A percentile compares a stretch with the other conserved stretches of the same genome.
phyloP scores from a whole-genome alignment of 2,329 filamentous ascomycete genomes.

The Sclerotinia trifoliorum region DNA sequence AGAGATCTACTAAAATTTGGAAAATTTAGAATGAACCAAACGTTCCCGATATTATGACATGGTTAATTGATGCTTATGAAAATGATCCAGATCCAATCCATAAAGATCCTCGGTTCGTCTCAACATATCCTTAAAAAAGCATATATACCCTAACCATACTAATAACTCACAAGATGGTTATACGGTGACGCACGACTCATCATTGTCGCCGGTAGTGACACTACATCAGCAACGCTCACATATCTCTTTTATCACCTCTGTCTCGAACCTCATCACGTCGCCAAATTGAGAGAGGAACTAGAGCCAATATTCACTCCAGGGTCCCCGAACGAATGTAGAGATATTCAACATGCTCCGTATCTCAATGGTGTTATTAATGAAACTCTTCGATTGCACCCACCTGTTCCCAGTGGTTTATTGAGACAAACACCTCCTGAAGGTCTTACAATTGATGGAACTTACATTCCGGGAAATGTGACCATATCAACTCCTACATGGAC shows the following conservation, averaged over 20 bases:
- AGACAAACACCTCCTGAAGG: conserved; percentile 43
- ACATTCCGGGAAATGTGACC: conserved; percentile 25
- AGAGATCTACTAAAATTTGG: neutral
- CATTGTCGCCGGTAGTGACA: conserved; percentile 46
- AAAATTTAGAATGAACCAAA: conserved; percentile 21
- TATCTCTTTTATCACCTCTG: conserved; percentile 43
- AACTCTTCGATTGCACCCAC: conserved; percentile 27
- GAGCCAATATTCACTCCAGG: conserved; percentile 14
- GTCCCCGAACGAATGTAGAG: conserved; percentile 23
- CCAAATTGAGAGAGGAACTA: conserved; percentile 29
- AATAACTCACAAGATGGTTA: conserved; percentile 24
- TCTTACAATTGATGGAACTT: conserved; percentile 21
- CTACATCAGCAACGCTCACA: conserved; percentile 44
- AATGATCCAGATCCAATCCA: conserved; percentile 18
- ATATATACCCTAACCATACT: conserved; percentile 3
- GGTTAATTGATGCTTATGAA: conserved; percentile 26
- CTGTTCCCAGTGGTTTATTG: conserved; percentile 30
- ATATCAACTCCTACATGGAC: conserved; percentile 24
- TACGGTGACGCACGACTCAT: conserved; percentile 33
- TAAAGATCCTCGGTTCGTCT: neutral
- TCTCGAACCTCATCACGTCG: conserved; percentile 21
- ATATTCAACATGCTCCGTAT: conserved; percentile 17
- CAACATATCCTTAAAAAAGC: neutral
- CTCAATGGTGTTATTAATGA: conserved; percentile 31
- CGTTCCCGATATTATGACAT: conserved; percentile 27